Base-by-base conservation (phyloP, 2,329 filamentous ascomycete species). In the Diaporthe longicolla region DNA sequence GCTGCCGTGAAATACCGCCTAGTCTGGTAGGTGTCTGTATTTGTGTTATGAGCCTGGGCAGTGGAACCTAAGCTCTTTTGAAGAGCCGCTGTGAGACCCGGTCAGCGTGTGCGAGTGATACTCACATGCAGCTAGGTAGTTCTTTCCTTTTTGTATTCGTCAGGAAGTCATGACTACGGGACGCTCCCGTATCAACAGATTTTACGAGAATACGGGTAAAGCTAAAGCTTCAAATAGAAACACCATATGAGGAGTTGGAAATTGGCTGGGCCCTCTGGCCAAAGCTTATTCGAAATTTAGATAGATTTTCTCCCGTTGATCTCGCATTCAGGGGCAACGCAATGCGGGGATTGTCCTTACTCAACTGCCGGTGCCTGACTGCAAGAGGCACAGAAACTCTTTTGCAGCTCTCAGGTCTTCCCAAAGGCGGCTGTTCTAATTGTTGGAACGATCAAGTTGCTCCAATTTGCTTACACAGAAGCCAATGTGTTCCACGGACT, bases 271-370 rank as follows among this genome's bases (percentile, higher is more conserved):
- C 26, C 26, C 6, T 35, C 24, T 50, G 6, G 43, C 11, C 43
- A 21, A 50, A 65, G 61, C 32, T 65, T 65, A 65, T 65, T 35
- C 32, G 40, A 35, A 65, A 65, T 65, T n/a, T 26, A 65, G 43
- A 65, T 65, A 35, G 61, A 65, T 35, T 50, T 37, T 4, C n/a
- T 45, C 58, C 10, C 10, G 26, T n/a, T 4, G 17, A 21, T 11
- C 17, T 50, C n/a, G 10, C 17, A 35, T 65, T 32, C 26, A 35
- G 61, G 61, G 61, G 43, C 19, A 32, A 17, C 5, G 26, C 10
- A 35, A 24, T 48, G 43, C 19, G 19, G 26, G 26, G 19, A 15
- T 24, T n/a, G 8, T 3, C 59, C 59, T 8, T 4, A 24, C 40
- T 13, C 37, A 29, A 29, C 21, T 7, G 4, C 26, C 24, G 24